phyloP scores from a whole-genome alignment of 2,329 filamentous ascomycete genomes.

The Calonectria pteridis region DNA sequence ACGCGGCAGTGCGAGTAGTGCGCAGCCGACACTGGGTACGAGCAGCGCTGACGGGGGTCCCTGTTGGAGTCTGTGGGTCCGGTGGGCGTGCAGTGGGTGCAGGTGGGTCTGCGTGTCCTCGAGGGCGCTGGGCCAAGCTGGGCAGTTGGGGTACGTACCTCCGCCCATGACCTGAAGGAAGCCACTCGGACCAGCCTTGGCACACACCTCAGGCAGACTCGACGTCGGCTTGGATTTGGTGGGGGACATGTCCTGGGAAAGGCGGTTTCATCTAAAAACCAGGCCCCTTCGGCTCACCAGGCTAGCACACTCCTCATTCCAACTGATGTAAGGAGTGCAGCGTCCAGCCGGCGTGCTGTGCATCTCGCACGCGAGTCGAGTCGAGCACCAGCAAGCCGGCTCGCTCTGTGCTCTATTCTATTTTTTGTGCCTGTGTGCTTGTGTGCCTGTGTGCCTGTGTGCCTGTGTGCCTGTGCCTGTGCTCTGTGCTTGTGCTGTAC shows the following conservation, averaged over 20 bases:
- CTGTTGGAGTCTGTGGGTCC: conserved; percentile 6
- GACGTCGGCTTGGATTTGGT: not conserved
- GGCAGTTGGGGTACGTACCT: conserved; percentile 20
- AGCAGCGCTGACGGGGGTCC: conserved; percentile 10
- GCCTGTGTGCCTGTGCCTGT: not conserved
- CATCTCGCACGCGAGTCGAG: not conserved
- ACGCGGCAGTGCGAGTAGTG: conserved; percentile 21
- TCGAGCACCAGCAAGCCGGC: not conserved
- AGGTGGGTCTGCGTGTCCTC: conserved; percentile 13
- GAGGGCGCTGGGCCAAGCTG: not conserved
- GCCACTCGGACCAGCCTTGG: conserved; percentile 23
- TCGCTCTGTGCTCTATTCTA: not conserved
- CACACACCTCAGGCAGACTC: conserved; percentile 8
- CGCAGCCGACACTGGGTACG: conserved; percentile 21
- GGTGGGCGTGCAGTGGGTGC: not conserved
- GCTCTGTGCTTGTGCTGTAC: not conserved
- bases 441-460: not conserved
- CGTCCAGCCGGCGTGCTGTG: not conserved
- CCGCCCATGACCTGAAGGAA: conserved; percentile 18
- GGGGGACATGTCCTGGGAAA: not conserved
- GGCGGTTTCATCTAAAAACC: conserved; percentile 29
- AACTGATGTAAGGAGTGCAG: conserved; percentile 5
- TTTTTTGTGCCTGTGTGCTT: not conserved
- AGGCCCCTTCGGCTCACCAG: not conserved
- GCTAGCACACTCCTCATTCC: conserved; percentile 23